These are phyloP conservation scores for Phytophthora citricola DNA, from an alignment of 352 stramenopile genomes.

Conservation along the genomic window DNA sequence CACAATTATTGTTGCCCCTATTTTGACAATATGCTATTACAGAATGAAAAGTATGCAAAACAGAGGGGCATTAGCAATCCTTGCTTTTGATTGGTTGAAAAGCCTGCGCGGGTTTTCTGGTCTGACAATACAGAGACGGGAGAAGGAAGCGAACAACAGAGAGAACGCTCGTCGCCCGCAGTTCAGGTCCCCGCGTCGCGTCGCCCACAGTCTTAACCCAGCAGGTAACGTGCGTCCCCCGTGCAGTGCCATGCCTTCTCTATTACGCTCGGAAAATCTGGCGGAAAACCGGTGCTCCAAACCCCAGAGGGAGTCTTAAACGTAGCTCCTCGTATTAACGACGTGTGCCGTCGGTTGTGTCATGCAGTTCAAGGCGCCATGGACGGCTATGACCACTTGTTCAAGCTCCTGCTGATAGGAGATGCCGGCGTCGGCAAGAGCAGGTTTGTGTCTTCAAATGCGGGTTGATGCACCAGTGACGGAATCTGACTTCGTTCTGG, in stretches of 20 bases:
- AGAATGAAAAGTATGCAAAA: not conserved
- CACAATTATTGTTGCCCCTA: not conserved
- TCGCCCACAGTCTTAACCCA: slow-evolving; percentile 4
- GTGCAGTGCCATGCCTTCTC: not conserved
- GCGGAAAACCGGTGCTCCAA: not conserved
- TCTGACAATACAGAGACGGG: slow-evolving; percentile 35
- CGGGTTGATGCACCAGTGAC: not conserved
- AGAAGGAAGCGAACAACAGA: slow-evolving; percentile 27
- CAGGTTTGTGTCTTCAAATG: slow-evolving; percentile 59
- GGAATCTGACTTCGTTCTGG: slow-evolving; percentile 8
- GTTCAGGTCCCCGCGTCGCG: slow-evolving; percentile 13
- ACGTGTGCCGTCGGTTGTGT: slow-evolving; percentile 17
- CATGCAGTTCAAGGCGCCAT: slow-evolving; percentile 38
- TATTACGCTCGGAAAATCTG: not conserved
- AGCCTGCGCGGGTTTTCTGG: slow-evolving; percentile 17
- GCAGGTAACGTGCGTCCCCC: slow-evolving; percentile 19
- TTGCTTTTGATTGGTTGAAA: slow-evolving; percentile 25
- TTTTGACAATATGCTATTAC: slow-evolving; percentile 1
- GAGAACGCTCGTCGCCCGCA: slow-evolving; percentile 28
- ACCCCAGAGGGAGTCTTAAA: not conserved
- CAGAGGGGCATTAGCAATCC: not conserved
- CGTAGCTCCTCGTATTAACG: slow-evolving; percentile 21
- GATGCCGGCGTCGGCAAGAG: slow-evolving; percentile 98
- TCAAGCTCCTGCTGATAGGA: slow-evolving; percentile 98
- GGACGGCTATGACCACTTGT: slow-evolving; percentile 97